These are phyloP conservation scores for Dictyostelium discoideum DNA, from an alignment of 78 protist species.

Conservation along the genomic window dicty_2.7 NC_007089.4:1203501-1204000, in stretches of 20 bases:
- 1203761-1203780: conserved; percentile 67
- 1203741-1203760: conserved; percentile 48
- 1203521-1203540: background rate
- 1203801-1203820: background rate
- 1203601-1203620: background rate
- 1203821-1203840: background rate
- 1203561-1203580: background rate
- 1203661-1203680: conserved; percentile 17
- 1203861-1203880: background rate
- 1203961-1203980: background rate
- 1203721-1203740: conserved; percentile 63
- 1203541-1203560: background rate
- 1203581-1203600: background rate
- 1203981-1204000: background rate
- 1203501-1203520: conserved; percentile 35
- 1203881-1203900: background rate
- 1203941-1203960: background rate
- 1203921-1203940: background rate
- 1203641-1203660: conserved; percentile 55
- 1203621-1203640: background rate
- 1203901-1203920: background rate
- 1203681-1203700: background rate
- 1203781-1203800: background rate
- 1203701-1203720: conserved; percentile 66
- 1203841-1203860: background rate